Evolutionary conservation across 495 filamentous ascomycete genomes (phyloP), one percentile per base, ranked within the genome.

Genomic region (Tuber borchii): DNA sequence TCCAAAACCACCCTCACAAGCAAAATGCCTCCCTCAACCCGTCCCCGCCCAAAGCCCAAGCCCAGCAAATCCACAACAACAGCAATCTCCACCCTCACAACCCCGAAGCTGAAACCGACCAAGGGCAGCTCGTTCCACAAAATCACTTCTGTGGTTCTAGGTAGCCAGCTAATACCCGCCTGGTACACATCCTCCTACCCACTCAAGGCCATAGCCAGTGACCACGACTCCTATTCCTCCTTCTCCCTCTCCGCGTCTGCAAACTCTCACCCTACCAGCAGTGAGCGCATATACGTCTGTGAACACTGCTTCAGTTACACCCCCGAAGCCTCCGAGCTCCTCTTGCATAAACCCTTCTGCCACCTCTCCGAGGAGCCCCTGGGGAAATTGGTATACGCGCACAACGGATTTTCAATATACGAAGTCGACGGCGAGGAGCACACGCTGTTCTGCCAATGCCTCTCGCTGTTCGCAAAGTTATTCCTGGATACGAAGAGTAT

Each of bases 401-500:
- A 76, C 73, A 26, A 81, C 77, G 74, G 37, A 16, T 61, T 46
- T 79, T 87, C 85, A 71, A 90, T 99, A n/a, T 94, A 92, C 87
- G 93, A 97, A 83, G 88, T 99, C 2, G 95, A 99, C 82, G 95
- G 95, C 44, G 92, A 92, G 80, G 88, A 92, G 76, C 87, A 97
- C 74, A 91, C 88, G 89, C 88, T 97, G 20, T 99, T 94, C 84
- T 93, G 92, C 77, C 95, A 98, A 85, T 97, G 97, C 82, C 88
- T 99, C 73, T 97, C 92, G 31, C 91, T 99, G 61, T 97, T 98
- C 84, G 93, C 93, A n/a, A 98, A 98, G 82, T 88, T 99, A 72
- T 99, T 97, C 84, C 90, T 99, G 73, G 94, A 97, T 83, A 97
- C 94, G 83, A 99, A 99, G 83, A 96, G 93, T 34, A 94, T 99